Base-by-base conservation (phyloP, 2,329 filamentous ascomycete genomes). In the Talaromyces sp. region DNA sequence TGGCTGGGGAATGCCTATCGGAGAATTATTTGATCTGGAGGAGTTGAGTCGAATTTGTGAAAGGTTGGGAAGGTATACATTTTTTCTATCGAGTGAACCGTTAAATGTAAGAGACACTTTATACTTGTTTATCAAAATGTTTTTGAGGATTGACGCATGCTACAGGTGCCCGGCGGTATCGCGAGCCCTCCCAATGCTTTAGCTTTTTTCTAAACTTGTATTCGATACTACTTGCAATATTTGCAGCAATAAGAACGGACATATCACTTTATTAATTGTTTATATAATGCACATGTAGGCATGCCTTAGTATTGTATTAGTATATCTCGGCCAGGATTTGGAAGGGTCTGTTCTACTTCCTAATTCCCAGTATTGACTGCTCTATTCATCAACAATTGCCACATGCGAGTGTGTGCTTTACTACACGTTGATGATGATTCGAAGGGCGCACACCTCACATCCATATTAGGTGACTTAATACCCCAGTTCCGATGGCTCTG, bases 1-100 rank as follows among this genome's bases (percentile, higher is more conserved):
- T 24, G 49, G 66, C 63, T 68, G 61, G 65, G 65, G 68, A 7
- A 41, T 56, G 6, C 70, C 70, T 8, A 69, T 72, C 43, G 70
- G 70, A 11, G 70, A 72, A 60, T 65, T 72, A 65, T 66, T 68
- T 16, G 70, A 72, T 64, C 54, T 72, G 3, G 69, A 72, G 22
- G 56, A 63, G 43, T 50, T 72, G 52, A 66, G 70, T 10, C 60
- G 60, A 58, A 43, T 59, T 10, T 71, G 70, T 41, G 65, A 65
- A 49, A 66, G 66, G 47, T 60, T 66, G 24, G 66, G 68, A 3
- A 45, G 69, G 39, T 70, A 68, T 62, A 68, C 66, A 14, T 72
- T 72, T 56, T 71, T 72, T 58, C 39, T 72, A 3, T 63, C 68
- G 3, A 71, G 70, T 58, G 56, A 62, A 19, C 70, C 70, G 6